Evolutionary conservation across 2,329 filamentous ascomycete species (phyloP).

Genomic region (Cercospora sojina): DNA sequence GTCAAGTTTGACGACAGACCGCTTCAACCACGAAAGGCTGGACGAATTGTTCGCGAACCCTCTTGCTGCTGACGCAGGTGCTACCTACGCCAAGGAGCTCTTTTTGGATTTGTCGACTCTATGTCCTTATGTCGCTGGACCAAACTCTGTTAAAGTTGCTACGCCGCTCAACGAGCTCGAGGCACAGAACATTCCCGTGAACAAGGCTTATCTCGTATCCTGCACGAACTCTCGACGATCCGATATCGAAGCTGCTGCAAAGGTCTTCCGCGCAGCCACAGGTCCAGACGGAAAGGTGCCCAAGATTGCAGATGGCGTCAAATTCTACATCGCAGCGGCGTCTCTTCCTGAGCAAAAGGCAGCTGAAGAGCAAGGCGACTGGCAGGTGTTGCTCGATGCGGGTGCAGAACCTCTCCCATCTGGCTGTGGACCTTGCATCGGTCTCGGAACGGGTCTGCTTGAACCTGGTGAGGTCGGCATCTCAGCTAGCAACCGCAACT

Average conservation of each 20-base stretch:
- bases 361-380: conserved; percentile 79
- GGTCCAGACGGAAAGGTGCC: conserved; percentile 61
- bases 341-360: conserved; percentile 72
- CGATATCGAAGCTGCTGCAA: conserved; percentile 77
- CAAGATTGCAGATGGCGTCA: conserved; percentile 71
- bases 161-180: conserved; percentile 75
- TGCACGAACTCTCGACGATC: conserved; percentile 85
- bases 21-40: conserved; percentile 70
- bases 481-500: conserved; percentile 81
- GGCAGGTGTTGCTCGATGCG: conserved; percentile 77
- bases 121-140: conserved; percentile 79
- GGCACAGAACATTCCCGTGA: conserved; percentile 68
- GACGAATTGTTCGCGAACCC: conserved; percentile 69
- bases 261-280: conserved; percentile 78
- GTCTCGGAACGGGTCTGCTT: conserved; percentile 74
- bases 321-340: conserved; percentile 88
- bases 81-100: conserved; percentile 77
- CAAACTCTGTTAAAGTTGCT: conserved; percentile 86
- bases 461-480: conserved; percentile 86
- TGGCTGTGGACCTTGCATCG: conserved; percentile 83
- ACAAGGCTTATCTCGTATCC: conserved; percentile 84
- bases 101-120: conserved; percentile 81
- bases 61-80: conserved; percentile 70
- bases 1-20: conserved; percentile 51
- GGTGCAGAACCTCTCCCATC: conserved; percentile 71